Evolutionary conservation across 805 yeast genomes (phyloP), one percentile per base, ranked within the genome.

Genomic region (Kodamaea kaohsiungensis): DNA sequence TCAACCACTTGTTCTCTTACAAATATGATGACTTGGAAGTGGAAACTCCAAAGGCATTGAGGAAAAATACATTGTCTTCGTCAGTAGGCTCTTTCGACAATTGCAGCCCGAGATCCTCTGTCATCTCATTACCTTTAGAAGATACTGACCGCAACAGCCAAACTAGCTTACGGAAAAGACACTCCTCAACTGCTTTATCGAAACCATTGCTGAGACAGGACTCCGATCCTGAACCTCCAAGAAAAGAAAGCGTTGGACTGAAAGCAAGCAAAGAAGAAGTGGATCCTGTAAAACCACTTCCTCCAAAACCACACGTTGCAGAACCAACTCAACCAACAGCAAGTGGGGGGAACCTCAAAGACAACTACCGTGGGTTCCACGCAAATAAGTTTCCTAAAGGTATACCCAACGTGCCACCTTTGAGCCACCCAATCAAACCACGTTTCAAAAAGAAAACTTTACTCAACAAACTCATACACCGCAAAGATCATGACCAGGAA

Each of bases 341-440:
- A 18, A 19, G 40, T 25, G 54, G 54, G 15, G 54, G 54, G 15
- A 56, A 52, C 38, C 42, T 63, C 37, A 61, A 57, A 38, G 67
- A 60, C 33, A 63, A 69, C 52, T 76, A 76, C 59, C 66, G 68
- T 43, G 81, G 81, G 4, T 75, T 76, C 62, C 81, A 76, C 57
- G 68, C 70, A 12, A 66, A 66, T 43, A 67, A 60, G 47, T 58
- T 65, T 30, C 65, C 62, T 46, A 64, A 68, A 16, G 69, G 68
- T 7, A 59, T 59, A 16, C 65, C 66, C 18, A 72, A 73, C 15
- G 63, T 74, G 2, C 83, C 84, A 0, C 84, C 84, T 2, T 69
- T 78, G 46, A 58, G 67, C 18, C 79, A 75, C n/a, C 84, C 84
- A 1, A 75, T 80, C 27, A 79, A 78, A 56, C 83, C 83, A 0